Evolutionary conservation across 2,329 filamentous ascomycete species (phyloP).

Genomic region (Neodidymelliopsis sp.): DNA sequence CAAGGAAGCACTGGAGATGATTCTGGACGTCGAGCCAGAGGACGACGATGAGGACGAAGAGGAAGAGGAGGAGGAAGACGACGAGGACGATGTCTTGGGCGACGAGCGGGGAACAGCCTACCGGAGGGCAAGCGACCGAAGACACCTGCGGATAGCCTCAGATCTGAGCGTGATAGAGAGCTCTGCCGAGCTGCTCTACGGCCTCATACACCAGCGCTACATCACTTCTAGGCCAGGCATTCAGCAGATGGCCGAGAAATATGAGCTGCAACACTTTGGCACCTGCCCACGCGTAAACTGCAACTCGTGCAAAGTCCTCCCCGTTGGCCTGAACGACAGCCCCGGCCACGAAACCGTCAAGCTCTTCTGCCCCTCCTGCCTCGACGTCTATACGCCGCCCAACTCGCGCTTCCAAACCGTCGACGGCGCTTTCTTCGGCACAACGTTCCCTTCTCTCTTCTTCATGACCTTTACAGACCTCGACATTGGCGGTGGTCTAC

Average conservation of each 20-base stretch:
- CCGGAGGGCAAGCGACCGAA: slow-evolving; percentile 59
- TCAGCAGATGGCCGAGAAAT: slow-evolving; percentile 99
- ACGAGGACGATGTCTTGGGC: slow-evolving; percentile 56
- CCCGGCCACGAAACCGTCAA: slow-evolving; percentile 98
- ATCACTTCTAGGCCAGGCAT: slow-evolving; percentile 96
- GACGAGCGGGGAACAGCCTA: slow-evolving; percentile 65
- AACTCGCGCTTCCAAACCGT: slow-evolving; percentile 98
- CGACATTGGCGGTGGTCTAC: slow-evolving; percentile 76
- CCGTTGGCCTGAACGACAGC: slow-evolving; percentile 92
- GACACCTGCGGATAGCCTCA: slow-evolving; percentile 86
- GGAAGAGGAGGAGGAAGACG: slow-evolving; percentile 70
- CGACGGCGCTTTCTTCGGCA: slow-evolving; percentile 97
- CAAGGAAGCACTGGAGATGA: slow-evolving; percentile 99
- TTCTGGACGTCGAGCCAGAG: slow-evolving; percentile 96
- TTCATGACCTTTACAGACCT: slow-evolving; percentile 98
- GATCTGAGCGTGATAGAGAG: slow-evolving; percentile 96
- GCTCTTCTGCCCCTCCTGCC: slow-evolving; percentile 94
- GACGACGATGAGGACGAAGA: slow-evolving; percentile 89
- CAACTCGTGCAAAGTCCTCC: slow-evolving; percentile 86
- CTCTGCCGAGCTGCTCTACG: slow-evolving; percentile 97
- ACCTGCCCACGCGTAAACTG: slow-evolving; percentile 94
- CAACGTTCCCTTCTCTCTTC: slow-evolving; percentile 95
- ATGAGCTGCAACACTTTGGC: slow-evolving; percentile 95
- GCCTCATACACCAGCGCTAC: slow-evolving; percentile 96
- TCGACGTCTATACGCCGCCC: slow-evolving; percentile 96